A percentile compares a stretch with the other conserved stretches of the same genome.
These are phyloP conservation scores for Carex littledalei DNA, from an alignment of 176 grass and related monocot species.

Conservation along the genomic window DNA sequence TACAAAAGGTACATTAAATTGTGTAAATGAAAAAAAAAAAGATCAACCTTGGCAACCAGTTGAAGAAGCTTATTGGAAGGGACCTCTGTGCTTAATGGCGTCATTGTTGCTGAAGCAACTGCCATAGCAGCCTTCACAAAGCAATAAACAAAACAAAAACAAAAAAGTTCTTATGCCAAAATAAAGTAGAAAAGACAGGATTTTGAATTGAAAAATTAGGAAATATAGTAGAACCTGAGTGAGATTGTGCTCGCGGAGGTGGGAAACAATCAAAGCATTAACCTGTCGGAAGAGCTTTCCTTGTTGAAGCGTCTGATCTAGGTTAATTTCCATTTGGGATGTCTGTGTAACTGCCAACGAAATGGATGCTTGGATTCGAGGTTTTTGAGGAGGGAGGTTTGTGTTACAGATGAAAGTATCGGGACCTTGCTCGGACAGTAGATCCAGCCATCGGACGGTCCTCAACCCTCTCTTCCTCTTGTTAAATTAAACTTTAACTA, in stretches of 20 bases:
- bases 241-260: constrained; percentile 79
- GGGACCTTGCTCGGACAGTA: neutral
- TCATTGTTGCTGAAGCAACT: constrained; percentile 82
- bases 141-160: neutral
- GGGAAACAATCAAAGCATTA: constrained; percentile 68
- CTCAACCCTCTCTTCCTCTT: neutral
- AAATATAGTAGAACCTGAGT: constrained; percentile 22
- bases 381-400: neutral
- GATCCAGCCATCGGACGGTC: neutral
- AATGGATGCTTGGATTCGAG: neutral
- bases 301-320: constrained; percentile 82
- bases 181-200: neutral
- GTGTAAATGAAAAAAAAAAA: neutral
- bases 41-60: constrained; percentile 75
- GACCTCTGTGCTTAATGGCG: constrained; percentile 42
- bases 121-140: constrained; percentile 47
- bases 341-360: neutral
- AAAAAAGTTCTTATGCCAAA: too few species aligned
- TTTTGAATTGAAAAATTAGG: neutral
- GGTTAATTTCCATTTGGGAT: constrained; percentile 25
- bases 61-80: constrained; percentile 48
- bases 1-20: neutral
- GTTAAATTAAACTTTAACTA: too few species aligned
- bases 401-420: too few species aligned
- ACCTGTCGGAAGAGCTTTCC: constrained; percentile 79